phyloP scores from a whole-genome alignment of 768 basidiomycete genomes.

The Boletus rubescentipes region DNA sequence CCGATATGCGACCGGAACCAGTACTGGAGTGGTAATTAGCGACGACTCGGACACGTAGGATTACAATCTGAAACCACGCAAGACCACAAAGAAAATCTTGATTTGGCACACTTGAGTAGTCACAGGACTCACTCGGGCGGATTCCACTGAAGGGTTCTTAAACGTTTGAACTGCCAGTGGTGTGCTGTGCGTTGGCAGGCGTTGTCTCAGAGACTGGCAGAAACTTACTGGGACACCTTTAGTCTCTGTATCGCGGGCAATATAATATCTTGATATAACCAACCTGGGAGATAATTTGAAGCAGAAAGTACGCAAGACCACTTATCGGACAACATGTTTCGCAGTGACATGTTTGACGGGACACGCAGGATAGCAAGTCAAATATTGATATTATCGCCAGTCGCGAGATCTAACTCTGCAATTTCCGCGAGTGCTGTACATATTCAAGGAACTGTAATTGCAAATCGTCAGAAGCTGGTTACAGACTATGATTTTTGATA shows the following conservation, averaged over 20 bases:
- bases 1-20: too few species aligned
- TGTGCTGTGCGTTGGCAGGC: too few species aligned
- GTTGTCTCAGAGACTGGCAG: too few species aligned
- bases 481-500: constrained; percentile 4
- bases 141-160: too few species aligned
- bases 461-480: constrained; percentile 44
- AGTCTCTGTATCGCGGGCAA: not conserved
- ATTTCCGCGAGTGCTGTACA: constrained; percentile 44
- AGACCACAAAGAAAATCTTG: too few species aligned
- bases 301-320: constrained; percentile 18
- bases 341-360: not conserved
- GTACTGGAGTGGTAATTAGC: too few species aligned
- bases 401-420: constrained; percentile 41
- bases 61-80: too few species aligned
- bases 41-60: too few species aligned
- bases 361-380: constrained; percentile 1
- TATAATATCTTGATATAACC: not conserved
- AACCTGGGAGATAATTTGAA: not conserved
- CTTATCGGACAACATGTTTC: not conserved
- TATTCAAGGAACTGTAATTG: constrained; percentile 60
- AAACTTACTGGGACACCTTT: not conserved
- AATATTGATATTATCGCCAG: constrained; percentile 23
- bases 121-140: too few species aligned
- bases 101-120: too few species aligned
- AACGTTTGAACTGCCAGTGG: too few species aligned